Conservation (phyloP, 2,329 filamentous ascomycete species). For the Arthrobotrys sphaeroides region DNA sequence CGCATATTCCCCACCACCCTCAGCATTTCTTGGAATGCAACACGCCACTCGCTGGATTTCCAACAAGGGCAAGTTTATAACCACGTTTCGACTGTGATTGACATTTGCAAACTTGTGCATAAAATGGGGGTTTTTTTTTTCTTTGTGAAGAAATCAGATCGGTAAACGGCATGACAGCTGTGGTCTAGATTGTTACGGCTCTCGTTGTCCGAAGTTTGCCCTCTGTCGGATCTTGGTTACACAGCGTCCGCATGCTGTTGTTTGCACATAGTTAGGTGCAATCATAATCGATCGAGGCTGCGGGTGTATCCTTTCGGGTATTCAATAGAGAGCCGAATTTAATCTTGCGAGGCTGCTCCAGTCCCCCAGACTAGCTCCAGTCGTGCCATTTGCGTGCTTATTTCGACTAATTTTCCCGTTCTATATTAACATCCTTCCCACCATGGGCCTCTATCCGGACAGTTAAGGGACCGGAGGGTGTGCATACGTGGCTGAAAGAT, state of each 20-base stretch:
- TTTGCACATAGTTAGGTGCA: no score
- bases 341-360: not conserved
- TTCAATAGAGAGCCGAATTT: not conserved
- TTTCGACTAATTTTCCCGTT: not conserved
- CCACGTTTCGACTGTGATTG: conserved; percentile 17
- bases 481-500: conserved; percentile 10
- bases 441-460: not conserved
- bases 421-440: not conserved
- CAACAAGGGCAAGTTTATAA: conserved; percentile 19
- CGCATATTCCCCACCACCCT: conserved; percentile 6
- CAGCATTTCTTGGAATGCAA: conserved; percentile 12
- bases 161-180: not conserved
- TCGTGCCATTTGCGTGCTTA: not conserved
- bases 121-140: not conserved
- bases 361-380: no score
- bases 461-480: not conserved
- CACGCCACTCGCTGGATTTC: conserved; percentile 21
- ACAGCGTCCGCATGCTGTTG: no score
- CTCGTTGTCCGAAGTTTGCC: no score
- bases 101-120: not conserved
- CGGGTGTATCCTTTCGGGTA: no score
- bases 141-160: not conserved
- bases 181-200: conserved; percentile 8
- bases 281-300: no score
- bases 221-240: no score